Conservation (phyloP, 129 eudicot species). For the Apium graveolens region DNA sequence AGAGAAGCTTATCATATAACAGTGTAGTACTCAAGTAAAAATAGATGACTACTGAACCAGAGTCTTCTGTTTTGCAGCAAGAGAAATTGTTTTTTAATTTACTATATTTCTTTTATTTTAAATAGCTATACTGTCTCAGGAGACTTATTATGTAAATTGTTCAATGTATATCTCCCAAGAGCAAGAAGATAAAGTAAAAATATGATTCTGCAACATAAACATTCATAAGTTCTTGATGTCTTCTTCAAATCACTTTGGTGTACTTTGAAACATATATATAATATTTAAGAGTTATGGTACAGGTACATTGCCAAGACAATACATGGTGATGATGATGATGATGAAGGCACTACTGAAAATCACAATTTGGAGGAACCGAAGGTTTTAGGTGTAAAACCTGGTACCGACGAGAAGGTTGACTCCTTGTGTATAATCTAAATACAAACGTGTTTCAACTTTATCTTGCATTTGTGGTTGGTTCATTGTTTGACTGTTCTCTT, state of each 20-base stretch:
- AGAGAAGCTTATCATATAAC: not conserved
- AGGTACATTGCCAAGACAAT: constrained; percentile 89
- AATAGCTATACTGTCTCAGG: not conserved
- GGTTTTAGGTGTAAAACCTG: constrained; percentile 73
- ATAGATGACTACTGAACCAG: not conserved
- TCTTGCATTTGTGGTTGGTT: not conserved
- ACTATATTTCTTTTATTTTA: not conserved
- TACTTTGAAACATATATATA: not conserved
- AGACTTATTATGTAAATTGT: not conserved
- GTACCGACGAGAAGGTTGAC: constrained; percentile 67
- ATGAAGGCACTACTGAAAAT: constrained; percentile 35
- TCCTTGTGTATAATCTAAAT: not conserved
- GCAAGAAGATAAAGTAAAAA: not conserved
- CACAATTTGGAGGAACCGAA: constrained; percentile 71
- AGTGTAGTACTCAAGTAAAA: not conserved
- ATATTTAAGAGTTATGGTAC: constrained; percentile 8
- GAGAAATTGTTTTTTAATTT: not conserved
- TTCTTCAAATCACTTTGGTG: not conserved
- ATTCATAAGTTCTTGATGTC: not conserved
- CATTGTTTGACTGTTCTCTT: constrained; percentile 3
- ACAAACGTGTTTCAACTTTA: not conserved
- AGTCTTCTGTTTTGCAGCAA: not conserved
- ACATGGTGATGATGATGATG: constrained; percentile 65
- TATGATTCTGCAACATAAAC: not conserved
- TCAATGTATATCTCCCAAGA: not conserved